These are phyloP conservation scores for Gentiana straminea DNA, from an alignment of 257 asterid genomes.

Conservation along the genomic window DNA sequence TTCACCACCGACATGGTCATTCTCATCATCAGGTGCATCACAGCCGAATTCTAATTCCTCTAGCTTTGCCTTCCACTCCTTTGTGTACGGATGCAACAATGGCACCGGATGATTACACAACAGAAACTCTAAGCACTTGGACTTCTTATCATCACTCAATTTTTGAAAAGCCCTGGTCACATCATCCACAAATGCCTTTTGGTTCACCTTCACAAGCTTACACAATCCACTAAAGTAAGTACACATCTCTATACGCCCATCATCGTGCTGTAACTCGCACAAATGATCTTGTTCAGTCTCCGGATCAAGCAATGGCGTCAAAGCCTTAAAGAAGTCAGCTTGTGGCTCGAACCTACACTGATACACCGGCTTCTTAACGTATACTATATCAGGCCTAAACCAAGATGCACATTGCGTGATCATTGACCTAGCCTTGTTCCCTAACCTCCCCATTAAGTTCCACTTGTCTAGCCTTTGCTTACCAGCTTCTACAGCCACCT, in stretches of 20 bases:
- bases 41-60: slow-evolving; percentile 98
- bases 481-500: slow-evolving; percentile 76
- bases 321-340: slow-evolving; percentile 50
- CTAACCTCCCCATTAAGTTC: slow-evolving; percentile 93
- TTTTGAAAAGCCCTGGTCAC: slow-evolving; percentile 70
- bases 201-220: slow-evolving; percentile 66
- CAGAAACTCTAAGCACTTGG: slow-evolving; percentile 68
- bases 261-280: slow-evolving; percentile 65
- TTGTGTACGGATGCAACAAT: slow-evolving; percentile 76
- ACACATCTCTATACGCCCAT: slow-evolving; percentile 61
- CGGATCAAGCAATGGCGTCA: slow-evolving; percentile 72
- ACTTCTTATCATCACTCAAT: slow-evolving; percentile 67
- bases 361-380: slow-evolving; percentile 79
- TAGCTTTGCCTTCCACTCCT: slow-evolving; percentile 87
- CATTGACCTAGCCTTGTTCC: slow-evolving; percentile 54
- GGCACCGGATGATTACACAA: slow-evolving; percentile 60
- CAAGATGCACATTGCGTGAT: slow-evolving; percentile 91
- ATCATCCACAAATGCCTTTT: slow-evolving; percentile 87
- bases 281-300: slow-evolving; percentile 56
- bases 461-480: slow-evolving; percentile 86
- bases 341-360: slow-evolving; percentile 93
- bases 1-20: slow-evolving; percentile 13
- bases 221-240: slow-evolving; percentile 90
- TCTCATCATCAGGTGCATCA: slow-evolving; percentile 82
- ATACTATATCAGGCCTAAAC: slow-evolving; percentile 94